phyloP scores from a whole-genome alignment of 2,329 filamentous ascomycete genomes.

The Xylaria sp. region DNA sequence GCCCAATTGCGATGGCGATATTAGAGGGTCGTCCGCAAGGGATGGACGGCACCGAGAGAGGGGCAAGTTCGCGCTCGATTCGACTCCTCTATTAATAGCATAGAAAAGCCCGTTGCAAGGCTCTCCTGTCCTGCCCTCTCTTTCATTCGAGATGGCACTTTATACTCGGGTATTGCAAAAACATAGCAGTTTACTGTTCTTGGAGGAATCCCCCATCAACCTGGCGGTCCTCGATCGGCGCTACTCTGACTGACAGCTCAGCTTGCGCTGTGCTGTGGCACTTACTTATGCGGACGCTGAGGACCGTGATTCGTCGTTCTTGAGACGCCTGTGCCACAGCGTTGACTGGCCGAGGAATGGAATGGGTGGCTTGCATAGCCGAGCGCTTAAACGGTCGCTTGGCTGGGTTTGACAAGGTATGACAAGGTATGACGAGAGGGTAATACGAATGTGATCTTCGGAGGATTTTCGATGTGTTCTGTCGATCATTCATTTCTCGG shows the following conservation, averaged over 20 bases:
- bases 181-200: not conserved
- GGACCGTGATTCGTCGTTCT: not conserved
- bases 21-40: conserved; percentile 4
- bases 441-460: conserved; percentile 27
- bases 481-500: conserved; percentile 26
- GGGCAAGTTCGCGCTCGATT: not conserved
- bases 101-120: not conserved
- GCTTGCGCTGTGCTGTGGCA: conserved; percentile 12
- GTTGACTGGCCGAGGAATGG: not conserved
- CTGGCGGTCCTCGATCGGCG: conserved; percentile 11
- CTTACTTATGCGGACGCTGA: not conserved
- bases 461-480: conserved; percentile 23
- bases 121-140: not conserved
- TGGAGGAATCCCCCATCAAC: not conserved
- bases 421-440: not conserved
- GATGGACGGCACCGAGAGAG: not conserved
- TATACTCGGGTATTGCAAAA: not conserved
- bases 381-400: conserved; percentile 29
- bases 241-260: not conserved
- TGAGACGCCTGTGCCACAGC: not conserved
- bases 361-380: conserved; percentile 30
- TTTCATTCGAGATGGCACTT: not conserved
- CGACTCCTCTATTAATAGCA: conserved; percentile 26
- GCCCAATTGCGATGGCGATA: not conserved
- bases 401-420: not conserved